Evolutionary conservation across 2,329 filamentous ascomycete genomes (phyloP), one percentile per base, ranked within the genome.

Genomic region (Colletotrichum spinosum): DNA sequence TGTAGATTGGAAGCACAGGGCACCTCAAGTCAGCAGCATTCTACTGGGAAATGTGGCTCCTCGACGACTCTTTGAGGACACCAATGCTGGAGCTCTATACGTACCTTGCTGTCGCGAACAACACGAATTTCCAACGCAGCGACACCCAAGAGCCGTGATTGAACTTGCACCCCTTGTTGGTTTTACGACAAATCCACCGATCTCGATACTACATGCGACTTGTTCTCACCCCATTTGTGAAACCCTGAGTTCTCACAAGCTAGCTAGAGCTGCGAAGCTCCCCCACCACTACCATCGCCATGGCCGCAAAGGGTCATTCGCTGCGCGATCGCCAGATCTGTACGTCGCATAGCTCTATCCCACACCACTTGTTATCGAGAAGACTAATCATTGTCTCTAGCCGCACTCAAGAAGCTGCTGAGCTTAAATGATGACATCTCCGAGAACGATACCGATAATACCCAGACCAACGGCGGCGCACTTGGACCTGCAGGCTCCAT

Each of bases 341-440:
- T 83, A 74, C 56, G 72, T 67, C 48, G 52, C 50, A 48, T 37
- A 11, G n/a, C 37, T 48, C 38, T 48, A n/a, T 12, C 15, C 13
- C 44, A 17, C n/a, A 11, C 44, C 9, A 8, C 8, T 8, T 35
- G 52, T 13, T 9, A 13, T 33, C 34, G 25, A 42, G 15, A 12
- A 61, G 25, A 65, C 41, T 6, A 6, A 11, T 39, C 4, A 45
- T 38, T 7, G 25, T 11, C 53, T 69, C 44, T 70, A 97, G 94
- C 91, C 54, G 95, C 95, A 15, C 93, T 99, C 74, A 94, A 97
- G 83, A 95, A 93, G 80, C 94, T 99, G 73, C 88, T 99, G 70
- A 98, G 97, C 77, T 84, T 99, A 70, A 99, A 99, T 80, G 90
- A 96, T 74, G 85, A 88, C 80, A 67, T 86, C 81, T 74, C 87